phyloP scores from a whole-genome alignment of 352 stramenopile genomes.

The Phytophthora uliginosa region DNA sequence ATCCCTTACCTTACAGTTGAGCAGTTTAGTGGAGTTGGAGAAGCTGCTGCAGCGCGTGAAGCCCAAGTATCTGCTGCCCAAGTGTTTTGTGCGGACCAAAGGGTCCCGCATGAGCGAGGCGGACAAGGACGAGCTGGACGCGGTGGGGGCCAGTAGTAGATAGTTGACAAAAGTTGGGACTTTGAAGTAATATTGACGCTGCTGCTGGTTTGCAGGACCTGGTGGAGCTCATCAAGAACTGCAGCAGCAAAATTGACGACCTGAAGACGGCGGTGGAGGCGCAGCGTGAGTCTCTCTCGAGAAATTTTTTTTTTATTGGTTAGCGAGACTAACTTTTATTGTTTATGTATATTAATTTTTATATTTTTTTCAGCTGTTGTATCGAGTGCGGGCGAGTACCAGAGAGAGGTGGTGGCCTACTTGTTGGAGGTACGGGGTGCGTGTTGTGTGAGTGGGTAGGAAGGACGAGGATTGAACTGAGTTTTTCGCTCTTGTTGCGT shows the following conservation, averaged over 20 bases:
- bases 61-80: conserved; percentile 69
- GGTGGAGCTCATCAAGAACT: conserved; percentile 82
- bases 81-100: conserved; percentile 71
- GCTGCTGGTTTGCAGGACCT: conserved; percentile 50
- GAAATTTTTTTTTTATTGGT: not conserved
- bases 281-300: conserved; percentile 31
- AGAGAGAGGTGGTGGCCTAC: conserved; percentile 81
- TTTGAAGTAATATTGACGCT: not conserved
- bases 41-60: conserved; percentile 55
- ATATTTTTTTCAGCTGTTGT: conserved; percentile 29
- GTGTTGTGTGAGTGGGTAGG: not conserved
- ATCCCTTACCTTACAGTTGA: conserved; percentile 37
- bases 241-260: conserved; percentile 62
- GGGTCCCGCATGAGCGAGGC: conserved; percentile 70
- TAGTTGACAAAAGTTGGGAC: too few relatives aligned
- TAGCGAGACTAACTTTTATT: not conserved
- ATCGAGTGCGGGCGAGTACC: conserved; percentile 48
- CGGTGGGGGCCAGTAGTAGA: conserved; percentile 34
- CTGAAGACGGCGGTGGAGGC: conserved; percentile 52
- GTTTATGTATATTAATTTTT: not conserved
- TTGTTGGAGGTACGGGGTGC: conserved; percentile 58
- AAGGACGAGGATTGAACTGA: not conserved
- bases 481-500: not conserved
- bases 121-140: conserved; percentile 84
- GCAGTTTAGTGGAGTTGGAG: conserved; percentile 65